These are phyloP conservation scores for Panus rudis DNA, from an alignment of 768 basidiomycete genomes.

Conservation along the genomic window DNA sequence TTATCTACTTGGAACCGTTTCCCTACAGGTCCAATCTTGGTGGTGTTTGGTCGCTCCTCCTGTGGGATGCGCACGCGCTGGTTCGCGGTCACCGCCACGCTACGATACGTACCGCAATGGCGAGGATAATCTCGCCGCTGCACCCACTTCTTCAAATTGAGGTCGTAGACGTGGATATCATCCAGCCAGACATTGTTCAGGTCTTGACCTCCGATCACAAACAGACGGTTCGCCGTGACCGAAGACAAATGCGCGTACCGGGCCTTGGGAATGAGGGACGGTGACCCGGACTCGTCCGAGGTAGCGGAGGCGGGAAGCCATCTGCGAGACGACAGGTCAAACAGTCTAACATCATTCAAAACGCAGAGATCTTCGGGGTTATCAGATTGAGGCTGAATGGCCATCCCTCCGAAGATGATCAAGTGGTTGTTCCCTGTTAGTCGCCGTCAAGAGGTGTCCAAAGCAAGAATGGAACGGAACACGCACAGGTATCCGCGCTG, in stretches of 20 bases:
- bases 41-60: conserved; percentile 40
- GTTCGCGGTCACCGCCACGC: conserved; percentile 76
- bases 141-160: conserved; percentile 68
- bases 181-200: conserved; percentile 90
- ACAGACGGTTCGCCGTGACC: conserved; percentile 74
- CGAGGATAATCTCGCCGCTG: conserved; percentile 75
- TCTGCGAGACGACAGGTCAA: conserved; percentile 59
- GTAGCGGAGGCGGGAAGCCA: conserved; percentile 58
- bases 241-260: conserved; percentile 95
- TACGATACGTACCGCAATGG: conserved; percentile 96
- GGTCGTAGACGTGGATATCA: conserved; percentile 86
- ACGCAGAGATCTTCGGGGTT: conserved; percentile 82
- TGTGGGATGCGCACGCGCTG: conserved; percentile 62
- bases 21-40: conserved; percentile 44
- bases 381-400: conserved; percentile 62
- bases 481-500: conserved; percentile 76
- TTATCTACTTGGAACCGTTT: conserved; percentile 50
- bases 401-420: conserved; percentile 95
- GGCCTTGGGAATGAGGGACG: conserved; percentile 62
- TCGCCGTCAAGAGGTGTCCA: not conserved
- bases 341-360: conserved; percentile 88
- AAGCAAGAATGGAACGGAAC: conserved; percentile 2
- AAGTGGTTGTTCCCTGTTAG: conserved; percentile 77
- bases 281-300: conserved; percentile 23
- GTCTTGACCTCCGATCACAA: conserved; percentile 95